These are phyloP conservation scores for Eimeria tenella DNA, from an alignment of 169 alveolate genomes.

Conservation along the genomic window DNA sequence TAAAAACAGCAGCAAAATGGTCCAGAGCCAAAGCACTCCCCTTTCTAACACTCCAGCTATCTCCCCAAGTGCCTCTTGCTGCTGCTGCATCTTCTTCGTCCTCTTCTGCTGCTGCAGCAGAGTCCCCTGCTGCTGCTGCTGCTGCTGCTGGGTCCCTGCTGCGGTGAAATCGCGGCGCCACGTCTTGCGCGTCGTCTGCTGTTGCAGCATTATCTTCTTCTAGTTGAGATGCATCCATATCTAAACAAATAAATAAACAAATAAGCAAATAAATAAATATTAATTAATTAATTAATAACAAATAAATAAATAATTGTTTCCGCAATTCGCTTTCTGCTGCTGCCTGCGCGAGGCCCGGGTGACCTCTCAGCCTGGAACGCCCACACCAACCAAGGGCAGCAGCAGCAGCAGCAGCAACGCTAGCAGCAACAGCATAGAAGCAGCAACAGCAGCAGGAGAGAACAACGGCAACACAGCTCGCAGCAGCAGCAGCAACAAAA, in stretches of 20 bases:
- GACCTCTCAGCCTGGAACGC: not conserved
- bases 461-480: not conserved
- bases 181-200: constrained; percentile 90
- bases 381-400: not conserved
- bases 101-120: constrained; percentile 69
- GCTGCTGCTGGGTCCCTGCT: not conserved
- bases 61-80: constrained; percentile 81
- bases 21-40: constrained; percentile 91
- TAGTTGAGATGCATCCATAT: constrained; percentile 92
- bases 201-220: constrained; percentile 90
- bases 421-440: not conserved
- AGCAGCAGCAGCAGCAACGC: not conserved
- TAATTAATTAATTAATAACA: too few species aligned
- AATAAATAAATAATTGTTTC: constrained; percentile 73
- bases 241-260: constrained; percentile 81
- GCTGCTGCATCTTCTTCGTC: constrained; percentile 78
- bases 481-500: not conserved
- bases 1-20: constrained; percentile 85
- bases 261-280: constrained; percentile 73
- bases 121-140: not conserved
- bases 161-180: constrained; percentile 86
- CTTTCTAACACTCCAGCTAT: constrained; percentile 93
- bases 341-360: not conserved
- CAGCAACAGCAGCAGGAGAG: not conserved
- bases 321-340: constrained; percentile 14